Evolutionary conservation across 2,329 filamentous ascomycete genomes (phyloP).

Genomic region (Fragosphaeria purpurea): DNA sequence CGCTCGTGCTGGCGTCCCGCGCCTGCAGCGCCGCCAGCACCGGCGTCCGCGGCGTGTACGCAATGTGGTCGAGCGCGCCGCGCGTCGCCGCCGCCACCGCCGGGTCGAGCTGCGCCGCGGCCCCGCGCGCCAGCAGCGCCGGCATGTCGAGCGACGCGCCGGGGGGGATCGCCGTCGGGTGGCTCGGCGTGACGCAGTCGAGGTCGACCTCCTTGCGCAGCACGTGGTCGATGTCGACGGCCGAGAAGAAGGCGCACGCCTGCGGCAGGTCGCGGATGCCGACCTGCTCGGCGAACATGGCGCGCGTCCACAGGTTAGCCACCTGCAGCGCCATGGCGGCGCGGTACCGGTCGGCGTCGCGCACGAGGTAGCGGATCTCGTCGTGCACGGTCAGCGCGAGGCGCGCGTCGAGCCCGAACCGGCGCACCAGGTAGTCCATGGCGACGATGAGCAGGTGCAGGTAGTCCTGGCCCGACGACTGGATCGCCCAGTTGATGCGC

Average conservation of each 20-base stretch:
- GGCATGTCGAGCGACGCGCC: conserved; percentile 82
- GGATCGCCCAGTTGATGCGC: conserved; percentile 98
- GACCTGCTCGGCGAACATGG: conserved; percentile 95
- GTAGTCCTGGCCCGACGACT: conserved; percentile 95
- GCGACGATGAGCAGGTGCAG: conserved; percentile 83
- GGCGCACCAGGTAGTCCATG: conserved; percentile 87
- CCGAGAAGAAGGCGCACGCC: conserved; percentile 89
- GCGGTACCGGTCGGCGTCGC: conserved; percentile 74
- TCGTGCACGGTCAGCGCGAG: conserved; percentile 93
- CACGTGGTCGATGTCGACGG: conserved; percentile 89
- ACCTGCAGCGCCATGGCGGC: conserved; percentile 89
- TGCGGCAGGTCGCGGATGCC: conserved; percentile 93
- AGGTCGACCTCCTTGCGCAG: conserved; percentile 98
- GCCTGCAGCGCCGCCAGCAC: conserved; percentile 67
- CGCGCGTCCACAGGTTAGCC: conserved; percentile 90
- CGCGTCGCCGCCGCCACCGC: conserved; percentile 43
- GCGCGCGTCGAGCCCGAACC: conserved; percentile 76
- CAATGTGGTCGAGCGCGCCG: conserved; percentile 45
- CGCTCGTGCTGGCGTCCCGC: conserved; percentile 26
- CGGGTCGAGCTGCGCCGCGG: conserved; percentile 58
- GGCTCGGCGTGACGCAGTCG: conserved; percentile 88
- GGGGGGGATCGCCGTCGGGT: conserved; percentile 64
- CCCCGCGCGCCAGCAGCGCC: conserved; percentile 64
- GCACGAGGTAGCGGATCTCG: conserved; percentile 89
- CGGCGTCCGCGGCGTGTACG: conserved; percentile 60